Percentiles rank a stretch among this genome's conserved stretches.
These are phyloP conservation scores for Paecilomyces formosus DNA, from an alignment of 2,329 filamentous ascomycete species.

Conservation along the genomic window DNA sequence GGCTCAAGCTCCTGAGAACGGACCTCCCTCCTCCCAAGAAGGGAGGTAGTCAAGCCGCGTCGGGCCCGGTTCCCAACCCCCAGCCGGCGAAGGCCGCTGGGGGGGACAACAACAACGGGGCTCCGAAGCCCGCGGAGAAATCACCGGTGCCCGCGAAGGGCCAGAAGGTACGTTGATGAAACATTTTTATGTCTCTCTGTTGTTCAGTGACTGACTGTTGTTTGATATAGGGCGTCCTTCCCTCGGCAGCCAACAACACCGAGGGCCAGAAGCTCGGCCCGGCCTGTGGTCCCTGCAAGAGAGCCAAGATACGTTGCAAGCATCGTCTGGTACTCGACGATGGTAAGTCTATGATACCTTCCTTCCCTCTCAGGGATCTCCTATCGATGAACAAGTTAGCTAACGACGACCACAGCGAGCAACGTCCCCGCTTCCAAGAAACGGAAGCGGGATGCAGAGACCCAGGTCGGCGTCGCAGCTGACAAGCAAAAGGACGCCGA, in stretches of 20 bases:
- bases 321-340: slow-evolving; percentile 9
- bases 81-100: not conserved
- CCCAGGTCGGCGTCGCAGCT: not conserved
- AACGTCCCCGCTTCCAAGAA: slow-evolving; percentile 2
- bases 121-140: not conserved
- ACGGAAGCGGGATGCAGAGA: slow-evolving; percentile 2
- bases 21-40: not conserved
- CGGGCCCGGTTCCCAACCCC: not conserved
- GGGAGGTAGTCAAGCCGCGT: not conserved
- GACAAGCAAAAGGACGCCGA: slow-evolving; percentile 2
- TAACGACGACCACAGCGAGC: not conserved
- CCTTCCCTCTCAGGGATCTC: not conserved
- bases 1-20: not conserved
- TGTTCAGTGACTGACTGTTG: not conserved
- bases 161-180: not conserved
- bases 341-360: not conserved
- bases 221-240: not conserved
- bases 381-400: not conserved
- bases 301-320: slow-evolving; percentile 18
- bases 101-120: not conserved
- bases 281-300: slow-evolving; percentile 16
- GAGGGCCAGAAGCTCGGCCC: slow-evolving; percentile 3
- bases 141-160: not conserved
- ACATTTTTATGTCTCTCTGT: not conserved
- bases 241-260: not conserved